Evolutionary conservation across 1,284 basidiomycete species (phyloP).

Genomic region (Tilletia indica): DNA sequence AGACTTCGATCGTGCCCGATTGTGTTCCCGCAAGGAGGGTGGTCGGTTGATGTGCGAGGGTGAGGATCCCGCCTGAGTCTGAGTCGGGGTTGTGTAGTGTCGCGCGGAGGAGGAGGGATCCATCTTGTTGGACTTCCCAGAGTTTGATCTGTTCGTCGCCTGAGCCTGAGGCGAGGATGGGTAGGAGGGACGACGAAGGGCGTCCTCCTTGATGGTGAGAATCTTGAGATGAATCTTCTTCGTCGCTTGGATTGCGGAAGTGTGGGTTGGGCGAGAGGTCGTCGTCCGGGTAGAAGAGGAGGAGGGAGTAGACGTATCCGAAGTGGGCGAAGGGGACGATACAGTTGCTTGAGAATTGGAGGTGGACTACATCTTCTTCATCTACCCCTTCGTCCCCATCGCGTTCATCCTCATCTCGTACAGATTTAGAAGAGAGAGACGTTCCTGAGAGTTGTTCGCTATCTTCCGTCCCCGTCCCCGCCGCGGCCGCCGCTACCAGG

Average conservation of each 20-base stretch:
- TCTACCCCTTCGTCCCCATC: neutral
- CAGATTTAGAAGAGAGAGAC: neutral
- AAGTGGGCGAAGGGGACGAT: conserved; percentile 74
- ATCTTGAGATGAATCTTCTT: conserved; percentile 38
- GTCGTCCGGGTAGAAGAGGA: conserved; percentile 58
- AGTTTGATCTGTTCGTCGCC: conserved; percentile 87
- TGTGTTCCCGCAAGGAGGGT: conserved; percentile 90
- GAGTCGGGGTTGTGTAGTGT: conserved; percentile 60
- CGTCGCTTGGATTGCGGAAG: neutral
- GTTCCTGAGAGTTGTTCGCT: neutral
- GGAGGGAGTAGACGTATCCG: conserved; percentile 89
- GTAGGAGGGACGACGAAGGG: conserved; percentile 14
- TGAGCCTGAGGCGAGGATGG: conserved; percentile 54
- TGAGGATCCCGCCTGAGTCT: conserved; percentile 66
- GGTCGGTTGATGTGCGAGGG: conserved; percentile 70
- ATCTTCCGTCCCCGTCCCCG: neutral
- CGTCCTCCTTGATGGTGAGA: neutral
- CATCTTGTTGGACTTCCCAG: conserved; percentile 62
- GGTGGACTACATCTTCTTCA: conserved; percentile 12
- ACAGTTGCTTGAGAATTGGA: conserved; percentile 21
- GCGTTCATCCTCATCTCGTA: neutral
- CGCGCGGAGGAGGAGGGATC: conserved; percentile 60
- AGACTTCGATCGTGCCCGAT: conserved; percentile 82
- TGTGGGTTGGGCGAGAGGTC: conserved; percentile 32
- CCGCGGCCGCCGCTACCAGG: neutral